These are phyloP conservation scores for Blastobotrys indianensis DNA, from an alignment of 1,139 yeast species.

Conservation along the genomic window DNA sequence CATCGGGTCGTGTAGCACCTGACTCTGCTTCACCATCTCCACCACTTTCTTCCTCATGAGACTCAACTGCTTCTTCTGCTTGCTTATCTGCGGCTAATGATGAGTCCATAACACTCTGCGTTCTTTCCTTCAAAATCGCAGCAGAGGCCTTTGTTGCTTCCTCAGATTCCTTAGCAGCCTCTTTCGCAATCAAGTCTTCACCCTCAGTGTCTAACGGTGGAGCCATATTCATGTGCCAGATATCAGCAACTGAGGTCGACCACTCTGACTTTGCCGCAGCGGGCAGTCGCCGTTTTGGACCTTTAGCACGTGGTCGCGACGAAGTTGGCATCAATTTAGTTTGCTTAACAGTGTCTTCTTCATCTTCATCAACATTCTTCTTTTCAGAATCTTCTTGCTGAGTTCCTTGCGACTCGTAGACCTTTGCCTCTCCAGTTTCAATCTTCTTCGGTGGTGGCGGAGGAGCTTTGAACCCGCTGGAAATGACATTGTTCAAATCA, in stretches of 20 bases:
- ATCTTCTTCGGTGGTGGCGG: slow-evolving; percentile 22
- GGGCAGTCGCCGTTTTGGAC: slow-evolving; percentile 75
- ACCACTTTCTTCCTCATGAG: no score
- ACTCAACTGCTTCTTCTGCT: no score
- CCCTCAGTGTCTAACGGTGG: background rate
- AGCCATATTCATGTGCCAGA: slow-evolving; percentile 23
- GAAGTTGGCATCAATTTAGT: slow-evolving; percentile 16
- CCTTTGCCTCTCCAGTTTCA: slow-evolving; percentile 17
- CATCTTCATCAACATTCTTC: slow-evolving; percentile 14
- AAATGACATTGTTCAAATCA: slow-evolving; percentile 30
- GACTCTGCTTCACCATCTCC: no score
- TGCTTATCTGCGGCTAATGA: no score
- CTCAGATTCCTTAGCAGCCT: no score
- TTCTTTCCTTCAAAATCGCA: no score
- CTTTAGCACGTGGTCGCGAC: slow-evolving; percentile 51
- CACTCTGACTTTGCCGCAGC: slow-evolving; percentile 35
- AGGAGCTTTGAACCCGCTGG: slow-evolving; percentile 26
- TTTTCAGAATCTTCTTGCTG: slow-evolving; percentile 13
- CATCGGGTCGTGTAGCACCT: no score
- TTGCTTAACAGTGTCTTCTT: slow-evolving; percentile 4
- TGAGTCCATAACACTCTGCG: no score
- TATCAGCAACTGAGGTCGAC: slow-evolving; percentile 19
- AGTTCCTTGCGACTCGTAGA: slow-evolving; percentile 18
- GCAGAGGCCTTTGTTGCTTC: no score
- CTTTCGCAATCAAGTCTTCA: no score